phyloP scores from a whole-genome alignment of 2,329 filamentous ascomycete species.

The Zymoseptoria crescenta region DNA sequence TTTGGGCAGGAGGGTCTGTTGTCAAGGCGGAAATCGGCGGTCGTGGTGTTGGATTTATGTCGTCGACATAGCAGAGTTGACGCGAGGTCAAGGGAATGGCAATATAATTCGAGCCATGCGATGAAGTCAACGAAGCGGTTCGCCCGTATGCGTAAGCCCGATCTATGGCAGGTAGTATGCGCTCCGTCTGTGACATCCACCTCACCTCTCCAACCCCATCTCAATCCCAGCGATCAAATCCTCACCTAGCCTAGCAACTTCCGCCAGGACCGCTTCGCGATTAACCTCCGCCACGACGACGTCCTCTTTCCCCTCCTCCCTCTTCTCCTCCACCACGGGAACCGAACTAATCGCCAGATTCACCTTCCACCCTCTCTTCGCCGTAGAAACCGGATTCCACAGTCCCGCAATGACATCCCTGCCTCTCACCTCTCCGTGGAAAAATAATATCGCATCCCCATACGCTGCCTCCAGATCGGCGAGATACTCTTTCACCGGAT shows the following conservation, averaged over 20 bases:
- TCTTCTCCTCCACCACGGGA: constrained; percentile 36
- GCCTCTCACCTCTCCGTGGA: constrained; percentile 51
- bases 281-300: constrained; percentile 44
- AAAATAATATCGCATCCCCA: constrained; percentile 66
- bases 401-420: constrained; percentile 55
- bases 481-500: constrained; percentile 57
- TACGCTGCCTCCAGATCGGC: constrained; percentile 61
- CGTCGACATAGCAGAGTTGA: too few species aligned
- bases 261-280: constrained; percentile 57
- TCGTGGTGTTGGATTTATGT: too few species aligned
- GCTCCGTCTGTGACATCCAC: too few species aligned
- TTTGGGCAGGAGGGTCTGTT: too few species aligned
- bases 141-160: too few species aligned
- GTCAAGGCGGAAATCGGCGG: too few species aligned
- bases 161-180: too few species aligned
- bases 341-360: constrained; percentile 62
- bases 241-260: constrained; percentile 58
- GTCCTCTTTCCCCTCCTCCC: constrained; percentile 35
- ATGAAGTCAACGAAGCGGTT: too few species aligned
- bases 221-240: constrained; percentile 62
- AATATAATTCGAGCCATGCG: too few species aligned
- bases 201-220: not conserved
- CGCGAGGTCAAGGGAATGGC: too few species aligned
- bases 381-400: constrained; percentile 52
- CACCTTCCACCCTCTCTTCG: constrained; percentile 57